Conservation (phyloP, 768 basidiomycete species). For the Russula griseocarnosa region DNA sequence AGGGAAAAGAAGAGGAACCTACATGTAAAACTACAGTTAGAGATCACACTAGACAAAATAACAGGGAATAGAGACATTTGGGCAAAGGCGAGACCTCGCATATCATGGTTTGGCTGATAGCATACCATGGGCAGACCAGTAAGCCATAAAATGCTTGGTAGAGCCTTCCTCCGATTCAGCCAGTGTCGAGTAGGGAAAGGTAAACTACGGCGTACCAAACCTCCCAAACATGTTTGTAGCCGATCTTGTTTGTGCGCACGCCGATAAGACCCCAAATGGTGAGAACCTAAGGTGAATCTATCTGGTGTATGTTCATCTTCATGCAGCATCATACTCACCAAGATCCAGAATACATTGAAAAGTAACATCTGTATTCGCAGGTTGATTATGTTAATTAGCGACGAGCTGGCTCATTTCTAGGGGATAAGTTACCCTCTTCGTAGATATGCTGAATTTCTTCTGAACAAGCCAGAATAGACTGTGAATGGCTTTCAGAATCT, state of each 20-base stretch:
- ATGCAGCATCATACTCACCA: constrained; percentile 39
- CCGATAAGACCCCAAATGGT: constrained; percentile 75
- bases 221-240: constrained; percentile 83
- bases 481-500: background rate
- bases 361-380: constrained; percentile 56
- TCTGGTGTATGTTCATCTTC: background rate
- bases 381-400: background rate
- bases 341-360: constrained; percentile 70
- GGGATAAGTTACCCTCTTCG: constrained; percentile 49
- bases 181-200: background rate
- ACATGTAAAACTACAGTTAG: background rate
- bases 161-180: constrained; percentile 41
- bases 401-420: background rate
- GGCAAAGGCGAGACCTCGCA: constrained; percentile 66
- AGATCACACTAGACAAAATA: background rate
- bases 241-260: constrained; percentile 68
- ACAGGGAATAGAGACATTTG: constrained; percentile 51
- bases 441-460: constrained; percentile 57
- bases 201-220: constrained; percentile 47
- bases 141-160: constrained; percentile 70
- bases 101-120: constrained; percentile 81
- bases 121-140: constrained; percentile 77
- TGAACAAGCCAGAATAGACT: constrained; percentile 69
- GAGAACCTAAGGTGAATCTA: constrained; percentile 43
- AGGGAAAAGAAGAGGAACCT: constrained; percentile 73